Percentiles rank a stretch among this genome's conserved stretches.
Conservation (phyloP, 2,329 filamentous ascomycete genomes). For the Aspergillus ustus region DNA sequence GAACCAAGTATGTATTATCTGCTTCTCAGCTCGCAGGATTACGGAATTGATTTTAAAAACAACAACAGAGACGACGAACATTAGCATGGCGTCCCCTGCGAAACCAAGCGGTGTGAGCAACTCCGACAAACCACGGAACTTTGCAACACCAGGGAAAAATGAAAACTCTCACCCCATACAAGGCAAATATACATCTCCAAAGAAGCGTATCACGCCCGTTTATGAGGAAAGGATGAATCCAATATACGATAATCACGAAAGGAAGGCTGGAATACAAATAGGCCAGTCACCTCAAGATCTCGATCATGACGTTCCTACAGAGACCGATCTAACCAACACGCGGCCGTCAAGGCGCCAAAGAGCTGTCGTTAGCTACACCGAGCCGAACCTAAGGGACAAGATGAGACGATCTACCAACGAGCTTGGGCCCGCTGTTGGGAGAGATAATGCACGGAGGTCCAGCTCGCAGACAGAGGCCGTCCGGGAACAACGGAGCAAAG, state of each 20-base stretch:
- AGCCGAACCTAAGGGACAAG: conserved; percentile 80
- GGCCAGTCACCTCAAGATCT: neutral
- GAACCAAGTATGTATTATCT: conserved; percentile 46
- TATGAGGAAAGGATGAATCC: neutral
- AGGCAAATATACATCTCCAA: neutral
- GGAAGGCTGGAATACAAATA: neutral
- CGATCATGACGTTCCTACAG: conserved; percentile 24
- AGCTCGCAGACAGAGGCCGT: conserved; percentile 50
- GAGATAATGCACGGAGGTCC: conserved; percentile 48
- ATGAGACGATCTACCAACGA: conserved; percentile 82
- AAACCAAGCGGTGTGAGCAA: conserved; percentile 21
- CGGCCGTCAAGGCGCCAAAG: conserved; percentile 71
- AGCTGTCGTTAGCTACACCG: conserved; percentile 75
- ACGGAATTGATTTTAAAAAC: conserved; percentile 18
- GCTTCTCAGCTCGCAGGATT: neutral
- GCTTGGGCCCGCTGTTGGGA: conserved; percentile 72
- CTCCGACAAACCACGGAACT: neutral
- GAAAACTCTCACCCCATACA: neutral
- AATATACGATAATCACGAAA: neutral
- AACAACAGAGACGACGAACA: conserved; percentile 54
- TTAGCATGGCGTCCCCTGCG: conserved; percentile 42
- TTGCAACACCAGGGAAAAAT: neutral
- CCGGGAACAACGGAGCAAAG: conserved; percentile 23
- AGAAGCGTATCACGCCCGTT: neutral
- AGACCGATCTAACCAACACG: conserved; percentile 55